Evolutionary conservation across 306 rosid genomes (phyloP), one percentile per base, ranked within the genome.

Genomic region (Fagus sylvatica): DNA sequence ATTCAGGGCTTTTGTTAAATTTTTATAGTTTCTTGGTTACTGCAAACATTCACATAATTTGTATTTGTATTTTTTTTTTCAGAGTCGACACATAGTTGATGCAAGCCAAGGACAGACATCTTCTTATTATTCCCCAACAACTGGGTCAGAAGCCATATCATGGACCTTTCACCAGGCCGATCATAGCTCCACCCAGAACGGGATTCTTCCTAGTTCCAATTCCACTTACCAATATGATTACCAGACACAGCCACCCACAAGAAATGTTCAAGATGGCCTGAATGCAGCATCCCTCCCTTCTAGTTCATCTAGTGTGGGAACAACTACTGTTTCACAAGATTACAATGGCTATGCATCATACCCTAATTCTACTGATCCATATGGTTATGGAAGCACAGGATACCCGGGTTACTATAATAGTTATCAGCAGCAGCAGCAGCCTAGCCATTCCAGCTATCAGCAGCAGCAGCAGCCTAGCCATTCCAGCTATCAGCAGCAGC

Each of bases 311-410:
- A 93, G 88, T 88, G 89, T 86, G 92, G 97, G 91, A 87, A 86
- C 98, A 84, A 82, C 87, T 81, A 96, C 86, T 96, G 88, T 87
- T 61, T 88, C 91, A 7, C 99, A 93, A 81, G 98, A 93, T 76
- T 86, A 90, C 89, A 93, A 85, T 87, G 87, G 91, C 81, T 93
- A 93, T 90, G 76, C 92, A 74, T 87, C 96, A 64, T 96, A 93
- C 85, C 75, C 89, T 84, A 91, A 88, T 85, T 85, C 99, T 82
- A 76, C 93, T 59, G 93, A 91, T 83, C 90, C 88, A 53, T 93
- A 96, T 90, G 94, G 96, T 87, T 89, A 91, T 88, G 97, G 91
- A 93, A 96, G 89, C 78, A 53, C 88, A 76, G 98, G 93, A 79
- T 96, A 87, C 87, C 84, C 87, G 19, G 82, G 91, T 81, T 93